Percentiles rank a stretch among this genome's conserved stretches.
Conservation (phyloP, 1,139 yeast species). For the Pichia sp. region DNA sequence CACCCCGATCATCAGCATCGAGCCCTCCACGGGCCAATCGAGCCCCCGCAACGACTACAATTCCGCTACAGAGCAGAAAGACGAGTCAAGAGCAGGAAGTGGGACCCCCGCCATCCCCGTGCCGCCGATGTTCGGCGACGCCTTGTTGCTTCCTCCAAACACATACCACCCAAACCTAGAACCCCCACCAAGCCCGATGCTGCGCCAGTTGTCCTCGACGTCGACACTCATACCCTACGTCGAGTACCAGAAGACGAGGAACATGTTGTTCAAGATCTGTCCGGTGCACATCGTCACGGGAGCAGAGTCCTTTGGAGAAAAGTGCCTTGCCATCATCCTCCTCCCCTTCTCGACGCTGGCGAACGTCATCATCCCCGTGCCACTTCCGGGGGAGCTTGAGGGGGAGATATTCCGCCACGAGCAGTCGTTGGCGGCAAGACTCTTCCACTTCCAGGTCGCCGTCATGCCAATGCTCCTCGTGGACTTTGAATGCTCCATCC, state of each 20-base stretch:
- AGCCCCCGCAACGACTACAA: too few species aligned
- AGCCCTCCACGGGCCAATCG: background rate
- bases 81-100: too few species aligned
- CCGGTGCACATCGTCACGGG: constrained; percentile 23
- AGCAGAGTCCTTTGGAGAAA: constrained; percentile 18
- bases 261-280: constrained; percentile 21
- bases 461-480: constrained; percentile 20
- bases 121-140: background rate
- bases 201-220: constrained; percentile 2
- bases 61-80: too few species aligned
- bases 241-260: constrained; percentile 14
- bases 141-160: background rate
- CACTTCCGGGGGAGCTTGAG: constrained; percentile 19
- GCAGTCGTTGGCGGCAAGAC: constrained; percentile 16
- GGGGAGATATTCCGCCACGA: constrained; percentile 19
- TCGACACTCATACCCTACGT: constrained; percentile 14
- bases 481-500: constrained; percentile 16
- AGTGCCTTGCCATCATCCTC: constrained; percentile 21
- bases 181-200: background rate
- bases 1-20: constrained; percentile 5
- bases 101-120: background rate
- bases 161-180: background rate
- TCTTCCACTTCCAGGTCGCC: constrained; percentile 28
- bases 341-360: constrained; percentile 26
- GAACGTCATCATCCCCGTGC: constrained; percentile 29